Evolutionary conservation across 2,329 filamentous ascomycete species (phyloP).

Genomic region (Hirsutella thompsonii): DNA sequence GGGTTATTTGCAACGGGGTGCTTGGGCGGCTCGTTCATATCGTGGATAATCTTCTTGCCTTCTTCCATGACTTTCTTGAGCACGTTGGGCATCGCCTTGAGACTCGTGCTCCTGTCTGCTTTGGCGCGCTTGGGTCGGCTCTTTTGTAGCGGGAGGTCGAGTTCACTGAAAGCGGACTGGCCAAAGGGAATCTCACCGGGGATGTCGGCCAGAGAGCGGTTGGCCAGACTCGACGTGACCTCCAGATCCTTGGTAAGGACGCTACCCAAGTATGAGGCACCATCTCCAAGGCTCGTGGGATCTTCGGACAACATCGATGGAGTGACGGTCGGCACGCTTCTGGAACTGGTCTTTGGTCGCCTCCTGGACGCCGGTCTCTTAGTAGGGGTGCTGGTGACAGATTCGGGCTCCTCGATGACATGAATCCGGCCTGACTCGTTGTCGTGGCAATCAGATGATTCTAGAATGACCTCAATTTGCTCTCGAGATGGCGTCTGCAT

Average conservation of each 20-base stretch:
- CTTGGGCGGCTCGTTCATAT: conserved; percentile 42
- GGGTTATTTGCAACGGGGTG: conserved; percentile 39
- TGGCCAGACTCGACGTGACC: conserved; percentile 22
- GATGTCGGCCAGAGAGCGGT: conserved; percentile 43
- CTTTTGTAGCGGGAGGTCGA: conserved; percentile 39
- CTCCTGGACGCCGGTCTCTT: conserved; percentile 17
- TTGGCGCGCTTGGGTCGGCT: conserved; percentile 29
- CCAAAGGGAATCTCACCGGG: conserved; percentile 47
- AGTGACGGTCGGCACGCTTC: conserved; percentile 8
- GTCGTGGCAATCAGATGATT: conserved; percentile 9
- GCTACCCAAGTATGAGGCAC: conserved; percentile 13
- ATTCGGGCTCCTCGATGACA: conserved; percentile 22
- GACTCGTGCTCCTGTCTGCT: conserved; percentile 40
- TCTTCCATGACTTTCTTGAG: conserved; percentile 52
- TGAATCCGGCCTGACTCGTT: conserved; percentile 13
- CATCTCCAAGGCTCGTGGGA: conserved; percentile 14
- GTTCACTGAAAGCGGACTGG: conserved; percentile 52
- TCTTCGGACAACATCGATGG: conserved; percentile 13
- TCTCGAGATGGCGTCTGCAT: conserved; percentile 10
- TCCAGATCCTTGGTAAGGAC: conserved; percentile 17
- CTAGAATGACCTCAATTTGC: conserved; percentile 14
- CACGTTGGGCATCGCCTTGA: conserved; percentile 48
- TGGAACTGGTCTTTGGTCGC: conserved; percentile 14
- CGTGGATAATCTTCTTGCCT: conserved; percentile 52
- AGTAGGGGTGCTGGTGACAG: conserved; percentile 25